phyloP scores from a whole-genome alignment of 169 alveolate genomes.

The Cryptosporidium tyzzeri region DNA sequence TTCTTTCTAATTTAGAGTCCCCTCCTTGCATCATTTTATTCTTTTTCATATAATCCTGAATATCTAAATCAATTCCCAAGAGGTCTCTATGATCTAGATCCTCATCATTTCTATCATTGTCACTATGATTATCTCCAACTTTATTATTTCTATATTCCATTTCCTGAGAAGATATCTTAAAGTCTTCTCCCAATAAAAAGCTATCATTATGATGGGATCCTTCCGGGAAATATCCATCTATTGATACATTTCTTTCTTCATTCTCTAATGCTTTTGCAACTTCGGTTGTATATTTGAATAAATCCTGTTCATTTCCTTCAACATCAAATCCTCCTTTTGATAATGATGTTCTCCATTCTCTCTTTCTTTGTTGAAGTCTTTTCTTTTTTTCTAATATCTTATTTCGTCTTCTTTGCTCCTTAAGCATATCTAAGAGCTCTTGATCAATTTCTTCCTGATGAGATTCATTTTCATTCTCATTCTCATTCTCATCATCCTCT shows the following conservation, averaged over 20 bases:
- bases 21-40: conserved; percentile 14
- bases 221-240: conserved; percentile 77
- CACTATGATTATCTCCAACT: neutral
- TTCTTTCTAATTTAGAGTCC: conserved; percentile 13
- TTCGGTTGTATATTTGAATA: conserved; percentile 67
- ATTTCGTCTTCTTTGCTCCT: conserved; percentile 81
- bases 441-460: conserved; percentile 78
- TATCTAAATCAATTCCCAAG: conserved; percentile 81
- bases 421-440: conserved; percentile 77
- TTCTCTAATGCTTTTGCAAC: conserved; percentile 64
- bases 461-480: conserved; percentile 76
- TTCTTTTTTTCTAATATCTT: conserved; percentile 79
- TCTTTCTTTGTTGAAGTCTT: conserved; percentile 78
- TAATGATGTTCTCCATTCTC: conserved; percentile 70
- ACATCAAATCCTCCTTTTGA: conserved; percentile 76
- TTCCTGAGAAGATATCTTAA: conserved; percentile 38
- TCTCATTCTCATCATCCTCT: conserved; percentile 76
- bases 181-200: conserved; percentile 61
- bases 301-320: conserved; percentile 60
- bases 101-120: conserved; percentile 33
- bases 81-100: conserved; percentile 70
- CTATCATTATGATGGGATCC: conserved; percentile 1
- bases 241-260: conserved; percentile 68
- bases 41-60: conserved; percentile 79
- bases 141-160: neutral